Base-by-base conservation (phyloP, 306 rosid genomes). In the Medicago ruthenica region DNA sequence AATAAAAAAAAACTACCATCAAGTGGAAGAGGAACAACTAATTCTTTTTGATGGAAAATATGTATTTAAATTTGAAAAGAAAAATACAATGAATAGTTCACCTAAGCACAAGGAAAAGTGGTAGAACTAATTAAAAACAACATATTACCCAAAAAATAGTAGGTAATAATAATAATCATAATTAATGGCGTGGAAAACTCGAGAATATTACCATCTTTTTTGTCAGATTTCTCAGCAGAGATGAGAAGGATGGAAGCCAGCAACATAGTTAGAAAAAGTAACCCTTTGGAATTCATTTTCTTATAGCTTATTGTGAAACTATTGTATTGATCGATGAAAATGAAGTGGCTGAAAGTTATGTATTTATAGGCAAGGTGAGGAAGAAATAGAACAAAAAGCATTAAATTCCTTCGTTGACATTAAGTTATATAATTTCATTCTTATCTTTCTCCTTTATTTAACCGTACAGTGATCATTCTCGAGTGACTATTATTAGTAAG, bases 311-410 rank as follows among this genome's bases (percentile, higher is more conserved):
- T 8, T 15, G 8, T 50, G 18, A 50, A 50, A 50, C 17, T 14
- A 50, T n/a, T 15, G 7, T 50, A 5, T n/a, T n/a, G 8, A 5
- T 14, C 20, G 67, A 61, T 61, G 67, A 61, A 61, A 20, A 61
- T 6, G 41, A 31, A 61, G 42, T 61, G 42, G 12, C 5, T 14
- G 0, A 61, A 61, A 12, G 20, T 61, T 27, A 1, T 61, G 18
- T 31, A 61, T 61, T 61, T 61, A 61, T 61, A 61, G 42, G 42
- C 67, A 61, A 31, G 6, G 4, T 6, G 67, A 31, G 67, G 11
- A 61, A 61, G 41, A 61, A 21, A 61, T 61, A 61, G 9, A 34
- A 51, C 21, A 39, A 34, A 62, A 17, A 1, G 0, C 42, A 62
- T 34, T 62, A 6, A 62, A 62, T 61, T 62, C 20, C 36, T 8